Conservation (phyloP, 352 stramenopile genomes). For the Globisporangium perplexum region DNA sequence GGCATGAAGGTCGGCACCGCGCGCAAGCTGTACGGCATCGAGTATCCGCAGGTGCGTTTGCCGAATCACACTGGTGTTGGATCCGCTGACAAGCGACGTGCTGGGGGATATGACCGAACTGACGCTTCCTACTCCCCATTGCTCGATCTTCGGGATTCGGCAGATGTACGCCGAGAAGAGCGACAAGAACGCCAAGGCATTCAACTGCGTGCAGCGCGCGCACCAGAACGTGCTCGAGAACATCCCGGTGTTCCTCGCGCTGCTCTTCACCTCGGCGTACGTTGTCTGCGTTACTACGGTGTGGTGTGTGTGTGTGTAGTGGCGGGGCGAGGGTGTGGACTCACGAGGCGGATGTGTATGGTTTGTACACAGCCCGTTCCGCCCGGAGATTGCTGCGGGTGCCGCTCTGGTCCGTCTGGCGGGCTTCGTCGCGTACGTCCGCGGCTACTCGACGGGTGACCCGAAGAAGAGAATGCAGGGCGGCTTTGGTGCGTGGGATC, state of each 20-base stretch:
- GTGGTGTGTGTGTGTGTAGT: too few relatives aligned
- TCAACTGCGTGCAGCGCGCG: constrained; percentile 90
- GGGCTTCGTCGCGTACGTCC: constrained; percentile 55
- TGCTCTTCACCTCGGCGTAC: constrained; percentile 56
- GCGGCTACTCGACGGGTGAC: constrained; percentile 59
- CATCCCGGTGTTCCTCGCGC: constrained; percentile 51
- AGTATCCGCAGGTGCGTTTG: constrained; percentile 40
- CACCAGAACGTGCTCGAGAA: constrained; percentile 93
- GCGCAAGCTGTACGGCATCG: constrained; percentile 61
- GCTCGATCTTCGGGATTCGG: too few relatives aligned
- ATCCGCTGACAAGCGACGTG: too few relatives aligned
- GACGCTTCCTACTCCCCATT: too few relatives aligned
- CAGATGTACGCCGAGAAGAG: constrained; percentile 87
- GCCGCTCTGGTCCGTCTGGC: constrained; percentile 40
- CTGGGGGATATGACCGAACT: too few relatives aligned
- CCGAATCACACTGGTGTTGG: background rate
- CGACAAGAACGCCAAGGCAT: constrained; percentile 83
- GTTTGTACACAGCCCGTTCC: constrained; percentile 41
- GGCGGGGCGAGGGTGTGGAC: too few relatives aligned
- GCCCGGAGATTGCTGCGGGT: constrained; percentile 43
- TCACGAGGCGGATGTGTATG: background rate
- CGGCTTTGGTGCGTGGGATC: constrained; percentile 31
- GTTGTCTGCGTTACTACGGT: constrained; percentile 12
- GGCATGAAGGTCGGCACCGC: constrained; percentile 46
- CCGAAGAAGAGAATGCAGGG: constrained; percentile 59